These are phyloP conservation scores for Ascoidea rubescens DNA, from an alignment of 805 yeast species.

Conservation along the genomic window DNA sequence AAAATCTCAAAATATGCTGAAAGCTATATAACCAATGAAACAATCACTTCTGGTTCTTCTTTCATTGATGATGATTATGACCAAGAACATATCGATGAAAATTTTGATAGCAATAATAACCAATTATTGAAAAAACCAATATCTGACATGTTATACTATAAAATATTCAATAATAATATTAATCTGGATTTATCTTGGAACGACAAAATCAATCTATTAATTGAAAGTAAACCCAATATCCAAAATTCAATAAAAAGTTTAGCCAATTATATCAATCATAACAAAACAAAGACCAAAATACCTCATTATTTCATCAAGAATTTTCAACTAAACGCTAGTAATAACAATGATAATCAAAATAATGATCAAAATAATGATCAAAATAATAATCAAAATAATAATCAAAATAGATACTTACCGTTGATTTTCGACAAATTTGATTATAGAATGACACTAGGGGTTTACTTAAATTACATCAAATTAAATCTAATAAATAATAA, in stretches of 20 bases:
- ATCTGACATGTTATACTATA: neutral
- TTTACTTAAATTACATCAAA: neutral
- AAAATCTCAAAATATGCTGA: no score
- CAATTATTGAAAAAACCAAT: neutral
- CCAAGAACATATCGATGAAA: neutral
- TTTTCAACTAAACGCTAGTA: no score
- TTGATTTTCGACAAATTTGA: neutral
- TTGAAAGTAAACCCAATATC: no score
- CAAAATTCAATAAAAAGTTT: neutral
- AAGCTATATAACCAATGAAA: no score
- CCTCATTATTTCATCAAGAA: neutral
- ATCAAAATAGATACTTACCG: neutral
- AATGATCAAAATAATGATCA: no score
- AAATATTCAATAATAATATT: no score
- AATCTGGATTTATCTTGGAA: neutral
- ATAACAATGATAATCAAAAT: no score
- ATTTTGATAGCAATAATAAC: neutral
- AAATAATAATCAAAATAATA: neutral
- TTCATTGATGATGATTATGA: neutral
- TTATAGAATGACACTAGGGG: neutral
- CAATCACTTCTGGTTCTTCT: no score
- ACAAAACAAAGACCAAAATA: neutral
- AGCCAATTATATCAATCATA: neutral
- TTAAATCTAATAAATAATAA: neutral
- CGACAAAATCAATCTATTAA: neutral